Conservation (phyloP, 192 early-diverging fungal genomes). For the Coemansia sp. region DNA sequence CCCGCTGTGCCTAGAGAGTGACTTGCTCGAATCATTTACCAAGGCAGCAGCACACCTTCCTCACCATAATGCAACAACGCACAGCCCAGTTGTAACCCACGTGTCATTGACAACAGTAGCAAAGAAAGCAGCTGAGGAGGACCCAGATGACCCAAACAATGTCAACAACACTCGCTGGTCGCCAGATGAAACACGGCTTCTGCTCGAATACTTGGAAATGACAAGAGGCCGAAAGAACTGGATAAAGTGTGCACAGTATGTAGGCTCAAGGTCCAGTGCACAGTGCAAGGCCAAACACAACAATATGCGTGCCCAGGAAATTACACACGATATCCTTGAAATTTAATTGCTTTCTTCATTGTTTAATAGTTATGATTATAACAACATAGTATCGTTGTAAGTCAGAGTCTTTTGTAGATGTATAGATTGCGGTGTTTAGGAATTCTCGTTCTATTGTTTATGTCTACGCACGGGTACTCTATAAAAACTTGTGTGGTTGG, state of each 20-base stretch:
- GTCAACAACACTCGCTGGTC: conserved; percentile 21
- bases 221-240: conserved; percentile 10
- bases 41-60: not conserved
- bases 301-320: conserved; percentile 22
- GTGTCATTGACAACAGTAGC: too few relatives aligned
- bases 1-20: conserved; percentile 12
- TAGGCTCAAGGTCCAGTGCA: conserved; percentile 10
- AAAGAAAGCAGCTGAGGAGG: not conserved
- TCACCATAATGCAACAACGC: too few relatives aligned
- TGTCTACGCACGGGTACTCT: too few relatives aligned
- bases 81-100: too few relatives aligned
- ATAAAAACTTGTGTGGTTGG: too few relatives aligned
- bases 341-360: not conserved
- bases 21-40: conserved; percentile 1
- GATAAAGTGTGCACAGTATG: not conserved
- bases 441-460: too few relatives aligned
- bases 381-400: too few relatives aligned
- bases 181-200: not conserved
- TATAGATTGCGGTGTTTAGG: too few relatives aligned
- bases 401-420: too few relatives aligned
- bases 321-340: conserved; percentile 2
- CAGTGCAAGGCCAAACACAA: conserved; percentile 45
- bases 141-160: conserved; percentile 1
- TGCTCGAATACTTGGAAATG: conserved; percentile 9
- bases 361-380: too few relatives aligned